Percentiles rank a stretch among this genome's conserved stretches.
Evolutionary conservation across 208 protist genomes (phyloP).

Genomic region (Phytomonas sp.): DNA sequence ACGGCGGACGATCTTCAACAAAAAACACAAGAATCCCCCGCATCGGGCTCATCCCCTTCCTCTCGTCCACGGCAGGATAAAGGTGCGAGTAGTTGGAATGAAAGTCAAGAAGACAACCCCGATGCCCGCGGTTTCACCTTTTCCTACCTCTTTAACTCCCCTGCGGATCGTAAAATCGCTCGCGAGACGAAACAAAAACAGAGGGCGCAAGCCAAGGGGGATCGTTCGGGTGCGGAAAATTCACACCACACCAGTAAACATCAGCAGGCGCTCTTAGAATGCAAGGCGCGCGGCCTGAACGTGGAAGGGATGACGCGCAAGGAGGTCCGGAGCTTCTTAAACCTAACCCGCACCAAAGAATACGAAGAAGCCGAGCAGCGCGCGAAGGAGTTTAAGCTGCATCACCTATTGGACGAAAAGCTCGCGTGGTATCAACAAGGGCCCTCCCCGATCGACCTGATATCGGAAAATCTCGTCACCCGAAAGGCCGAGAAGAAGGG

Average conservation of each 20-base stretch:
- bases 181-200: constrained; percentile 28
- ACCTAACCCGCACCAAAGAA: constrained; percentile 51
- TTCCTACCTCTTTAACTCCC: constrained; percentile 77
- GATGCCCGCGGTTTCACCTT: constrained; percentile 30
- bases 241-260: constrained; percentile 58
- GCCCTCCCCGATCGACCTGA: constrained; percentile 77
- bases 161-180: constrained; percentile 58
- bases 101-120: constrained; percentile 9
- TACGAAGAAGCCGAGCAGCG: constrained; percentile 33
- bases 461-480: constrained; percentile 72
- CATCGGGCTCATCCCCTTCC: neutral
- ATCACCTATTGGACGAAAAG: constrained; percentile 80
- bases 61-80: neutral
- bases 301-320: constrained; percentile 84
- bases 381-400: constrained; percentile 51
- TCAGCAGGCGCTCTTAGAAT: constrained; percentile 50
- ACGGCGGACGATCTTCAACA: constrained; percentile 49
- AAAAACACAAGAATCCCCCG: neutral
- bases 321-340: constrained; percentile 60
- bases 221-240: constrained; percentile 16
- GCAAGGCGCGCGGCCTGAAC: constrained; percentile 50
- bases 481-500: constrained; percentile 77
- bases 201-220: constrained; percentile 10
- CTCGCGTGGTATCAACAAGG: constrained; percentile 87
- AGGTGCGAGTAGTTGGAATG: constrained; percentile 5